These are phyloP conservation scores for Termitomyces titanicus DNA, from an alignment of 768 basidiomycete species.

Conservation along the genomic window DNA sequence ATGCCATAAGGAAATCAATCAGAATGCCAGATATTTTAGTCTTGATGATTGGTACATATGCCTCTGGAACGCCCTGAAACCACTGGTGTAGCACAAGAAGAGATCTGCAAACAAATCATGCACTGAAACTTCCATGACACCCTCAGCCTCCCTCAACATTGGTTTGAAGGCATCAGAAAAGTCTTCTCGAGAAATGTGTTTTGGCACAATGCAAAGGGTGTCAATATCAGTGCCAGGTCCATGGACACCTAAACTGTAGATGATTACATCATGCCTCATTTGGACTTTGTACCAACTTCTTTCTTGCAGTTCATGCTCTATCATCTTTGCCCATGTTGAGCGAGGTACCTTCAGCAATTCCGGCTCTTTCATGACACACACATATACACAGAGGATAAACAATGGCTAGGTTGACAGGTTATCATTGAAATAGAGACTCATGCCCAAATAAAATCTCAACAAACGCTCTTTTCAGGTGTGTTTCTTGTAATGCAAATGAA, in stretches of 20 bases:
- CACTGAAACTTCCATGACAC: slow-evolving; percentile 86
- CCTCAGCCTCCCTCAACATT: slow-evolving; percentile 82
- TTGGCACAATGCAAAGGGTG: slow-evolving; percentile 96
- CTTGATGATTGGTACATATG: slow-evolving; percentile 94
- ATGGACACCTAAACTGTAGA: slow-evolving; percentile 95
- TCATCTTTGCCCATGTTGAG: slow-evolving; percentile 17
- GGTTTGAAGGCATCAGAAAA: slow-evolving; percentile 91
- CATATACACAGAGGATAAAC: slow-evolving; percentile 30
- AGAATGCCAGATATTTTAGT: slow-evolving; percentile 89
- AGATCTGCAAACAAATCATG: slow-evolving; percentile 27
- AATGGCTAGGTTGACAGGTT: slow-evolving; percentile 88
- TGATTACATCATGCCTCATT: slow-evolving; percentile 8
- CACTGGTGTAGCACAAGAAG: background rate
- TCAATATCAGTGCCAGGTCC: slow-evolving; percentile 96
- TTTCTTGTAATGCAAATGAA: background rate
- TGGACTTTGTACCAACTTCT: background rate
- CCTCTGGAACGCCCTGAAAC: slow-evolving; percentile 90
- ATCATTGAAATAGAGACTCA: slow-evolving; percentile 95
- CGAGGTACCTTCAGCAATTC: slow-evolving; percentile 13
- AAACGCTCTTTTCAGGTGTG: slow-evolving; percentile 81
- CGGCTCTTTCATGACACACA: slow-evolving; percentile 30
- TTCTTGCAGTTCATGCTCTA: slow-evolving; percentile 17
- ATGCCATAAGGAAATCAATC: slow-evolving; percentile 92
- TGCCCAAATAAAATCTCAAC: slow-evolving; percentile 84
- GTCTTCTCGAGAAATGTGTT: slow-evolving; percentile 93